A percentile compares a stretch with the other conserved stretches of the same genome.
Conservation (phyloP, 2,329 filamentous ascomycete species). For the Colletotrichum sp. region DNA sequence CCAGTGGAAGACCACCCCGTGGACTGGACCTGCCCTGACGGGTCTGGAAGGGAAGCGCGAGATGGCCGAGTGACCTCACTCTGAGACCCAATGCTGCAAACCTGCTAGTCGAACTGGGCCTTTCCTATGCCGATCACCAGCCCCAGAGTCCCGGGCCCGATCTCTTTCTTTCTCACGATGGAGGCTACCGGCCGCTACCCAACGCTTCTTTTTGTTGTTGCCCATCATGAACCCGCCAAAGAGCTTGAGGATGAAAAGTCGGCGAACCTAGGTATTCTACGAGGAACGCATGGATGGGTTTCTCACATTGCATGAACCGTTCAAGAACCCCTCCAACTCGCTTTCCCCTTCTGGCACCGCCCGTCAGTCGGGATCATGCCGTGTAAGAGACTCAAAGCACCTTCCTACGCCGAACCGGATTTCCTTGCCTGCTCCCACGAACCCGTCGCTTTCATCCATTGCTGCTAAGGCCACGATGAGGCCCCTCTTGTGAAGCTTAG, state of each 20-base stretch:
- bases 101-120: conserved; percentile 6
- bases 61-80: conserved; percentile 7
- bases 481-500: neutral
- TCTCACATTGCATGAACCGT: neutral
- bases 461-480: neutral
- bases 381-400: neutral
- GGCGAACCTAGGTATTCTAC: neutral
- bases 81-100: conserved; percentile 4
- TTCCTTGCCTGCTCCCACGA: neutral
- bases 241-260: neutral
- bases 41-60: neutral
- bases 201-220: neutral
- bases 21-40: neutral
- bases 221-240: neutral
- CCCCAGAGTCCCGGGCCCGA: neutral
- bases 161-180: neutral
- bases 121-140: conserved; percentile 12
- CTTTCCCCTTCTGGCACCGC: neutral
- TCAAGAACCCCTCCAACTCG: neutral
- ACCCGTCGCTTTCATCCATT: neutral
- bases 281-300: neutral
- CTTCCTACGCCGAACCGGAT: neutral
- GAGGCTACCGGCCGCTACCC: neutral
- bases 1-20: neutral
- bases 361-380: neutral